Evolutionary conservation across 2,329 filamentous ascomycete species (phyloP), one percentile per base, ranked within the genome.

Genomic region (Blastomyces parvus): DNA sequence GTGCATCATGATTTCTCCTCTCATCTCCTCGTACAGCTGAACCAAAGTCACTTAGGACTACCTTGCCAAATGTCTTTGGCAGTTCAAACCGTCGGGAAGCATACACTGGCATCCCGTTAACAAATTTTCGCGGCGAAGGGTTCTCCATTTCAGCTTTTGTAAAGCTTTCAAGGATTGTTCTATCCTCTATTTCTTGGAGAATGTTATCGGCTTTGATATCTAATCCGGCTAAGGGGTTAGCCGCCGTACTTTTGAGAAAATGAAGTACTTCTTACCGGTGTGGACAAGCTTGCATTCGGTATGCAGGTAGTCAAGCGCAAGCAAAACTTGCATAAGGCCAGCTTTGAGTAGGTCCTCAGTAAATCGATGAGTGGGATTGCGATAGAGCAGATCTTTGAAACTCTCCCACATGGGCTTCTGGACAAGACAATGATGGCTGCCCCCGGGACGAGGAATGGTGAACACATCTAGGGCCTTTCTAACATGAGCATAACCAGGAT

Each of bases 141-240:
- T 64, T 64, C 36, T 71, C 59, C 59, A 77, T 55, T 64, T 79
- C 76, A 25, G 58, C 69, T 60, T 73, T 61, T 6, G 70, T 68
- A 64, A 78, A 77, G 11, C 64, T 67, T 38, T 74, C 64, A 30
- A 79, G 67, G 1, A 78, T 72, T n/a, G 71, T 63, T 0, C 69
- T 65, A 65, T 78, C 76, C n/a, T 70, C 69, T 59, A 74, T 72
- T 60, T 70, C 72, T 55, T 73, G 69, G 3, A 80, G 64, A 57
- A 79, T 76, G 62, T 79, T 80, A 66, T 77, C 76, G 1, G 69
- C 69, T 61, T 79, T 80, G 63, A 81, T 77, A 57, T 80, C 77
- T 75, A 68, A 56, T 53, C 8, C 42, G 59, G 33, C 27, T 59
- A 7, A 11, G 42, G 30, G 14, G n/a, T 59, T 58, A 59, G 61